phyloP scores from a whole-genome alignment of 805 yeast genomes.

The Novakomyces olei region DNA sequence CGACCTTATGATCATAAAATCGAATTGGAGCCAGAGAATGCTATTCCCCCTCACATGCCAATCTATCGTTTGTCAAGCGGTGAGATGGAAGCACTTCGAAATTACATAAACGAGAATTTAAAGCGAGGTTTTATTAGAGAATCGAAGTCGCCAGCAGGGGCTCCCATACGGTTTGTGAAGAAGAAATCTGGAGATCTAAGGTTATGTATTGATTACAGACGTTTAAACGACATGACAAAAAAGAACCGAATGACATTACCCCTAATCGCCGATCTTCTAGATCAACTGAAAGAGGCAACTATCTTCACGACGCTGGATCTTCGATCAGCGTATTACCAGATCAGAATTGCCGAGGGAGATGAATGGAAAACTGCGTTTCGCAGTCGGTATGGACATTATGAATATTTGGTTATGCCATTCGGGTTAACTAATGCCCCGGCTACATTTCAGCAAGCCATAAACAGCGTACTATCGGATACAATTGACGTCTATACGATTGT shows the following conservation, averaged over 20 bases:
- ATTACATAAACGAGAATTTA: neutral
- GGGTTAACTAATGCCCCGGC: no score
- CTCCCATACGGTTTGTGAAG: constrained; percentile 9
- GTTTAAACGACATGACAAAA: constrained; percentile 9
- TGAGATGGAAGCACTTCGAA: neutral
- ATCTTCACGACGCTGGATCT: constrained; percentile 11
- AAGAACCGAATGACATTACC: constrained; percentile 10
- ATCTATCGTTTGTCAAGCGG: neutral
- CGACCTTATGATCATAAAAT: no score
- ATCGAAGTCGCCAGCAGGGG: constrained; percentile 2
- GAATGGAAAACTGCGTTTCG: neutral
- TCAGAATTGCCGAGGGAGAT: constrained; percentile 3
- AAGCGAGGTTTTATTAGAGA: constrained; percentile 4
- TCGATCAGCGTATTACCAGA: constrained; percentile 8
- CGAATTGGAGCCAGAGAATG: no score
- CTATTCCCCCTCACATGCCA: no score
- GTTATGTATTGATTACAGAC: constrained; percentile 11
- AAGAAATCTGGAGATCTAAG: constrained; percentile 10
- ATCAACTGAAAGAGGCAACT: constrained; percentile 6
- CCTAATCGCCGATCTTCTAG: constrained; percentile 2
- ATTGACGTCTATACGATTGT: no score
- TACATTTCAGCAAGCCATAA: no score
- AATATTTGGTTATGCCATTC: no score
- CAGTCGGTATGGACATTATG: neutral
- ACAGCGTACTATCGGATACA: no score